Evolutionary conservation across 805 yeast genomes (phyloP).

Genomic region (Starmera dryadoides): DNA sequence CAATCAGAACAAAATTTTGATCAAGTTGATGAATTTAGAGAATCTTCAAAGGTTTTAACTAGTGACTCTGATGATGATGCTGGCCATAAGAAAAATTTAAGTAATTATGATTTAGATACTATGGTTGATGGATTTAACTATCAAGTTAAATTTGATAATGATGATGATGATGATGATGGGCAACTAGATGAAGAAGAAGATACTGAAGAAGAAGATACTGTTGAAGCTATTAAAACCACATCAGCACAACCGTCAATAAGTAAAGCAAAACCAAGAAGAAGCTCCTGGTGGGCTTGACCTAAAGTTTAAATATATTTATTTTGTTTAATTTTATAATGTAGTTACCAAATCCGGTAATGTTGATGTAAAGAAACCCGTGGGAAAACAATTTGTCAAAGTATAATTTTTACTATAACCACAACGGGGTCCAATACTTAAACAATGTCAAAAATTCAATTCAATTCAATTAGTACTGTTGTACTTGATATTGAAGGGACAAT

Average conservation of each 20-base stretch:
- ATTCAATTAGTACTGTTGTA: slow-evolving; percentile 26
- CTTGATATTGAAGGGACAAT: slow-evolving; percentile 91
- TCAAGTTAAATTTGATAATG: slow-evolving; percentile 7
- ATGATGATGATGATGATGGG: background rate
- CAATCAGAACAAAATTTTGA: slow-evolving; percentile 1
- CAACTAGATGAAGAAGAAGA: background rate
- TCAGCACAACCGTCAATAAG: too few species aligned
- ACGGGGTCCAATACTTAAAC: background rate
- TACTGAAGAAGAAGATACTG: background rate
- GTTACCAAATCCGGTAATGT: background rate
- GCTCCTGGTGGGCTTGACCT: too few species aligned
- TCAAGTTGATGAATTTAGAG: background rate
- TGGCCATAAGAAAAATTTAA: background rate
- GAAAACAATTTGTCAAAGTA: background rate
- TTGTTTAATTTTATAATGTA: too few species aligned
- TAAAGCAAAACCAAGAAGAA: too few species aligned
- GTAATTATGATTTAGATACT: slow-evolving; percentile 1
- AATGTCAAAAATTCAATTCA: background rate
- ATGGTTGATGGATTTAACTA: slow-evolving; percentile 6
- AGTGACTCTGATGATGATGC: slow-evolving; percentile 9
- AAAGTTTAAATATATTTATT: too few species aligned
- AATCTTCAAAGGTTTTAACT: background rate
- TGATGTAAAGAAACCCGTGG: background rate
- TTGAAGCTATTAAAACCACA: background rate
- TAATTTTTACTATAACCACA: background rate